These are phyloP conservation scores for Rheum nobile DNA, from an alignment of 148 eudicot genomes.

Conservation along the genomic window DNA sequence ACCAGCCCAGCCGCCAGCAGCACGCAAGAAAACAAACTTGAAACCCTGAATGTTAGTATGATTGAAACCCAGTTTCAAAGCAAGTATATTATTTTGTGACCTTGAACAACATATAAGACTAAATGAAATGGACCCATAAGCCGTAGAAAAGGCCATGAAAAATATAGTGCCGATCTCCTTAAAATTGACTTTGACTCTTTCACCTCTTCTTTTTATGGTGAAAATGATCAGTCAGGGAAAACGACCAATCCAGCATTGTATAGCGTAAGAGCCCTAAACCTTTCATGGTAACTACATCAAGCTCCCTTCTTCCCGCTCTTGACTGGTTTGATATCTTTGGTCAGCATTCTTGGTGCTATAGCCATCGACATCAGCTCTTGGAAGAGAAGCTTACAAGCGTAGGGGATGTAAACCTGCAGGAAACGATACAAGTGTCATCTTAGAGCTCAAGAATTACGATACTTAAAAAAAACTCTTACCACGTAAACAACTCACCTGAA, in stretches of 20 bases:
- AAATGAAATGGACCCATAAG: not conserved
- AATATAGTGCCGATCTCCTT: not conserved
- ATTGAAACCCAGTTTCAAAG: not conserved
- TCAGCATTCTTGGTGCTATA: constrained; percentile 94
- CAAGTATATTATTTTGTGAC: not conserved
- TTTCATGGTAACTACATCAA: constrained; percentile 8
- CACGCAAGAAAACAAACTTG: not conserved
- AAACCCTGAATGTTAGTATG: not conserved
- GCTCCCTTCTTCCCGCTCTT: constrained; percentile 62
- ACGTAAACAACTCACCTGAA: constrained; percentile 44
- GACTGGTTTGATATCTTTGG: constrained; percentile 60
- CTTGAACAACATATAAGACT: not conserved
- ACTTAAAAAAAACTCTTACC: not conserved
- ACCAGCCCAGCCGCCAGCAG: not conserved
- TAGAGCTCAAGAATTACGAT: not conserved
- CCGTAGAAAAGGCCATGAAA: not conserved
- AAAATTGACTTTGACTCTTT: not conserved
- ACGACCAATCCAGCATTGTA: not conserved
- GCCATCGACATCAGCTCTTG: constrained; percentile 99
- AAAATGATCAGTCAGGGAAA: not conserved
- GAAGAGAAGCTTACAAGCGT: constrained; percentile 92
- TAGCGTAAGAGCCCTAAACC: not conserved
- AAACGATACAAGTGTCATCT: not conserved
- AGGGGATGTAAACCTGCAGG: constrained; percentile 84
- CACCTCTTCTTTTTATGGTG: not conserved